These are phyloP conservation scores for Moesziomyces parantarcticus DNA, from an alignment of 1,284 basidiomycete genomes.

Conservation along the genomic window DNA sequence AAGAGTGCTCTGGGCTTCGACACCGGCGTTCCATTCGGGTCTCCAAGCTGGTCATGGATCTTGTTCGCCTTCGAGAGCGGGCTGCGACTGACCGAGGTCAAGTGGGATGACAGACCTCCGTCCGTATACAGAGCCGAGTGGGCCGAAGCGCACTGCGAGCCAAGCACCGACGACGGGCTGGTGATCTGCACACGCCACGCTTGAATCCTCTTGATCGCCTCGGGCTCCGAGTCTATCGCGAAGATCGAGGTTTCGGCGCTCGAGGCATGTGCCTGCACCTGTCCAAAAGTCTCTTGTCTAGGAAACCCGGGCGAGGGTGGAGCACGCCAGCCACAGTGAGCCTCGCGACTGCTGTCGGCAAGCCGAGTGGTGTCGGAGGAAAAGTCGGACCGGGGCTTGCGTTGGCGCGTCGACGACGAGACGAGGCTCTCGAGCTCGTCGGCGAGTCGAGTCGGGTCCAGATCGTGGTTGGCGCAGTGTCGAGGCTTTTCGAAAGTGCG, in stretches of 20 bases:
- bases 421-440: constrained; percentile 24
- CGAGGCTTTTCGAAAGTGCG: constrained; percentile 3
- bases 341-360: constrained; percentile 11
- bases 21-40: constrained; percentile 13
- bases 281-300: not conserved
- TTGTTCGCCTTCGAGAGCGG: constrained; percentile 19
- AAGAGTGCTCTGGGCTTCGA: not conserved
- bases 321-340: constrained; percentile 18
- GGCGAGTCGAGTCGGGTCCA: constrained; percentile 15
- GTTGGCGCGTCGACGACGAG: not conserved
- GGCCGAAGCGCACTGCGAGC: constrained; percentile 14
- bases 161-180: constrained; percentile 4
- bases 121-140: constrained; percentile 2
- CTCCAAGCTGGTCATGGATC: not conserved
- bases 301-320: not conserved
- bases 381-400: not conserved
- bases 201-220: constrained; percentile 21
- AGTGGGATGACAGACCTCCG: constrained; percentile 8
- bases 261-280: not conserved
- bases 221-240: constrained; percentile 8
- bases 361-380: not conserved
- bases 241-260: constrained; percentile 1
- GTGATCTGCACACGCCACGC: constrained; percentile 28
- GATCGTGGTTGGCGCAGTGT: constrained; percentile 1
- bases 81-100: constrained; percentile 39